Percentiles rank a stretch among this genome's conserved stretches.
Conservation (phyloP, 345 rosid genomes). For the Reutealis trisperma region DNA sequence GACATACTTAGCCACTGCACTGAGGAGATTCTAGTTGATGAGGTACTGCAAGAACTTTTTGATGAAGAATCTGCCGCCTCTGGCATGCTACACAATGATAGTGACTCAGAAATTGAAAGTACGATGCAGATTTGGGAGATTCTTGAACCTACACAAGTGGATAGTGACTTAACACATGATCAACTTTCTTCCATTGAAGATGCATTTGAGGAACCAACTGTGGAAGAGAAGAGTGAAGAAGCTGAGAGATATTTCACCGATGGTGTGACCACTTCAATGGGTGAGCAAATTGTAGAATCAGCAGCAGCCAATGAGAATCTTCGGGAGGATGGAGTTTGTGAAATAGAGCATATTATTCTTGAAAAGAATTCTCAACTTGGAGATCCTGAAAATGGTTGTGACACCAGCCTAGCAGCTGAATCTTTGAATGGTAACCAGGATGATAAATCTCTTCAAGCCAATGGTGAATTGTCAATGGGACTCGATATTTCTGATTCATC, state of each 20-base stretch:
- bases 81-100: slow-evolving; percentile 6
- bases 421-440: slow-evolving; percentile 14
- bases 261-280: neutral
- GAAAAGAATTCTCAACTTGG: neutral
- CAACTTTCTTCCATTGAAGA: slow-evolving; percentile 26
- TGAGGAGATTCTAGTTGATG: slow-evolving; percentile 30
- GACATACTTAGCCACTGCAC: slow-evolving; percentile 14
- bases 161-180: slow-evolving; percentile 14
- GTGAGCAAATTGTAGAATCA: neutral
- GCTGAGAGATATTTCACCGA: slow-evolving; percentile 14
- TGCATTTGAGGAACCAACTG: slow-evolving; percentile 16
- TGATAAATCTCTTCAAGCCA: slow-evolving; percentile 11
- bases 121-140: slow-evolving; percentile 14
- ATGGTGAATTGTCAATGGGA: neutral
- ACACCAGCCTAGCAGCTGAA: slow-evolving; percentile 3
- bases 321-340: neutral
- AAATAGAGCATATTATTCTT: neutral
- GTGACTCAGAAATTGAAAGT: slow-evolving; percentile 20
- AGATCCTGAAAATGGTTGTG: slow-evolving; percentile 20
- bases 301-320: neutral
- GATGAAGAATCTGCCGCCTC: slow-evolving; percentile 26
- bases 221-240: slow-evolving; percentile 25
- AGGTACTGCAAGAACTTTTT: slow-evolving; percentile 25
- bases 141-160: slow-evolving; percentile 21
- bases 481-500: neutral